Conservation (phyloP, 2,329 filamentous ascomycete species). For the Piedraia hortae region DNA sequence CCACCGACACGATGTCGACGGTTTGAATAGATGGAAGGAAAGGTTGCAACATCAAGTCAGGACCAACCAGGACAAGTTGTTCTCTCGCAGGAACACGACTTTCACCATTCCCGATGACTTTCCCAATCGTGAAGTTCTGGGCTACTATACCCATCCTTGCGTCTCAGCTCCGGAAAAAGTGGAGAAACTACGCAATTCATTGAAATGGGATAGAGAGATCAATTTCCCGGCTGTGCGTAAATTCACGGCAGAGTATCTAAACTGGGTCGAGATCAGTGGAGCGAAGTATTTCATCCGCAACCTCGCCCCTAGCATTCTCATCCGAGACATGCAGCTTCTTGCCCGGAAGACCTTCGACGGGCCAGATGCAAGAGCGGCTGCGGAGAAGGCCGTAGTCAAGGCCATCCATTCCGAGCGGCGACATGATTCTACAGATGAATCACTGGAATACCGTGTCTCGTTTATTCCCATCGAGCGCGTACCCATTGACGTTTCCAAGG, state of each 20-base stretch:
- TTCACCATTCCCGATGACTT: constrained; percentile 56
- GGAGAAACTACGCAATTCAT: constrained; percentile 22
- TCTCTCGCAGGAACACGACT: constrained; percentile 46
- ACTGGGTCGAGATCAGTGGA: constrained; percentile 54
- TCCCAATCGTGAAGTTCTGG: constrained; percentile 48
- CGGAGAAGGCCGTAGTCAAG: constrained; percentile 29
- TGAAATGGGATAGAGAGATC: constrained; percentile 35
- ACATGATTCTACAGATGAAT: constrained; percentile 48
- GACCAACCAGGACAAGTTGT: constrained; percentile 62
- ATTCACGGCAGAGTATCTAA: constrained; percentile 56
- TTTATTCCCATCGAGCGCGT: constrained; percentile 55
- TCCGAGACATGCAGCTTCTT: constrained; percentile 23
- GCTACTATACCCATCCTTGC: constrained; percentile 68
- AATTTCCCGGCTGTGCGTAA: constrained; percentile 39
- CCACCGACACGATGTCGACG: constrained; percentile 28
- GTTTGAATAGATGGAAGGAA: constrained; percentile 42
- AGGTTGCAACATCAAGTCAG: constrained; percentile 45
- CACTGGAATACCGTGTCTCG: constrained; percentile 50
- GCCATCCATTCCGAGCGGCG: constrained; percentile 38
- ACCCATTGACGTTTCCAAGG: constrained; percentile 43
- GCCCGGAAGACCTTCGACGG: constrained; percentile 9
- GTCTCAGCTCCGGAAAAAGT: constrained; percentile 38
- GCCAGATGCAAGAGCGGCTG: constrained; percentile 16
- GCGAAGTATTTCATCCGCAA: constrained; percentile 65
- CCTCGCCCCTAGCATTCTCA: constrained; percentile 48